Evolutionary conservation across 2,329 filamentous ascomycete genomes (phyloP).

Genomic region (Phaeosphaeria sp.): DNA sequence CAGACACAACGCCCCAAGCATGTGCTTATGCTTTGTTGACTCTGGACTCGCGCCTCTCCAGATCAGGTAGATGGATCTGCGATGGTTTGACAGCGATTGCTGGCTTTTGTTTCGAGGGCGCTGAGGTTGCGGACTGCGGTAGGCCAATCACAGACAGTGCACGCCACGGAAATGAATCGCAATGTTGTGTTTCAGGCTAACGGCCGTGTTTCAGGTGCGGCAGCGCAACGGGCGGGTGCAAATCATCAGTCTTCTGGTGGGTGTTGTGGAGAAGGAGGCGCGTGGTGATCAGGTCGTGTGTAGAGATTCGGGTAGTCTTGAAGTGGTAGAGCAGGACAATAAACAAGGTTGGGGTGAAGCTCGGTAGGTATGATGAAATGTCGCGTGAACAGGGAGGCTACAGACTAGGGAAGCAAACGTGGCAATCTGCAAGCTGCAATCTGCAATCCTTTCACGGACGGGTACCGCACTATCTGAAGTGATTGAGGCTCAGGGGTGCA

Average conservation of each 20-base stretch:
- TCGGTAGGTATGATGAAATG: not conserved
- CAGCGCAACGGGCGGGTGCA: conserved; percentile 13
- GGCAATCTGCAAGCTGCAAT: conserved; percentile 8
- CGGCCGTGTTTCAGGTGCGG: conserved; percentile 38
- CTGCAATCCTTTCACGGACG: not conserved
- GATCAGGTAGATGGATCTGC: conserved; percentile 6
- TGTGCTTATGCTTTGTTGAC: conserved; percentile 5
- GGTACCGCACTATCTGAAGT: not conserved
- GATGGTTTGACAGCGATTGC: conserved; percentile 34
- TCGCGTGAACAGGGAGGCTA: not conserved
- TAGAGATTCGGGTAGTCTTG: conserved; percentile 2
- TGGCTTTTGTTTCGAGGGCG: conserved; percentile 18
- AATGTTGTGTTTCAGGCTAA: conserved; percentile 40
- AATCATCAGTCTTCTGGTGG: conserved; percentile 1
- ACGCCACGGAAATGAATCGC: conserved; percentile 34
- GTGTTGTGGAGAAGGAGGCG: conserved; percentile 7
- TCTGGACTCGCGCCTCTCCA: not conserved
- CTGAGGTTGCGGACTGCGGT: conserved; percentile 13
- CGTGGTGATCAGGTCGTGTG: conserved; percentile 6
- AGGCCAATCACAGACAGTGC: conserved; percentile 32
- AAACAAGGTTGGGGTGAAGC: not conserved
- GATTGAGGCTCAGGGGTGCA: conserved; percentile 15
- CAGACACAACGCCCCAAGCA: not conserved
- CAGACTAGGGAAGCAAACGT: not conserved
- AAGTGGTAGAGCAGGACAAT: not conserved